Base-by-base conservation (phyloP, 306 rosid genomes). In the Acacia crassicarpa region DNA sequence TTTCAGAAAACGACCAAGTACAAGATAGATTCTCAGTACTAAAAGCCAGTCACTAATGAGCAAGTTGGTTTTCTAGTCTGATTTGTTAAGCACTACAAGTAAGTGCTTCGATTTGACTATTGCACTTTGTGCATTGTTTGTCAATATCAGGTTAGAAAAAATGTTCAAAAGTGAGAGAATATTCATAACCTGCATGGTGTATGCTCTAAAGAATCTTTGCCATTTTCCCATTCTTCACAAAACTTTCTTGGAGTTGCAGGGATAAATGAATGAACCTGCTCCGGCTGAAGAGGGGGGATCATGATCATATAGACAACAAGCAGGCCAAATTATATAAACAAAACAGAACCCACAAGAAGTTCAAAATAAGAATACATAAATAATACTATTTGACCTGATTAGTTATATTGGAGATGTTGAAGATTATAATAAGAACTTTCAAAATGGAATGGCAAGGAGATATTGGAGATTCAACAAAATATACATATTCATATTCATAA, bases 111-210 rank as follows among this genome's bases (percentile, higher is more conserved):
- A 16, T 15, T 53, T 19, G 0, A 17, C 22, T 19, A 3, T 53
- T 53, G 59, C 59, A 16, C 22, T 53, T 53, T 15, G 59, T 53
- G 59, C 72, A 69, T 23, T 45, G 68, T 33, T 80, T 69, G 78
- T 80, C 53, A 68, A 49, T 40, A 51, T 48, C 27, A 80, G 51
- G 83, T 59, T 8, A 20, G 32, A 3, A n/a, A 72, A 43, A 68
- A 19, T 53, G 62, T 5, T 3, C 5, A 80, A 14, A 14, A 61
- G n/a, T 72, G 54, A 79, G 25, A 48, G 23, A 83, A 38, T 38
- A 38, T 59, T 22, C 66, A 81, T 45, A 87, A 95, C 99, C 99
- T 93, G 91, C 89, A 85, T 38, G 94, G 94, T 3, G 97, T 86
- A 22, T 74, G 85, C 77, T 88, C 91, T 22, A 87, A 84, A 80